Evolutionary conservation across 1,284 basidiomycete species (phyloP), one percentile per base, ranked within the genome.

Genomic region (Heterobasidion parviporum): DNA sequence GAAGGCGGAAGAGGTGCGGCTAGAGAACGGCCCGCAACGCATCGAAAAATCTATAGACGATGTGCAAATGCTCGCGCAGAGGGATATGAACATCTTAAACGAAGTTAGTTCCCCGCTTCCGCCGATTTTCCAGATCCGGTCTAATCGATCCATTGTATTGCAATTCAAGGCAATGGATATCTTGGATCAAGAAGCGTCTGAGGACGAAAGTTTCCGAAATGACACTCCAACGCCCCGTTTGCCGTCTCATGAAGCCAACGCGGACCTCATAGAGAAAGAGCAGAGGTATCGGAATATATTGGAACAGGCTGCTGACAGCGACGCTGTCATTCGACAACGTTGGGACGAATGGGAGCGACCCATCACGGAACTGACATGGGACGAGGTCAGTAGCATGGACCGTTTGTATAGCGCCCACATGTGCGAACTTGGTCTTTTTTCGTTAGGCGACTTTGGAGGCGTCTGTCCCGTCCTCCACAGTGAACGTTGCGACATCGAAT

Each of bases 281-380:
- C 73, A 78, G 54, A 79, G 85, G 55, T 94, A 93, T 63, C 80
- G 85, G 12, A 72, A 67, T 16, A 85, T 93, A n/a, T 74, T 97
- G 10, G 75, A 77, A 2, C 80, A 89, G 60, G 94, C 93, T 0
- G 74, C 75, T 1, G 76, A 78, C 36, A 93, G 89, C 63, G 93
- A 97, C 65, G 81, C 79, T 44, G 75, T 82, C 6, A 87, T 97
- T 0, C 73, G 85, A 35, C 71, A 78, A 56, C 94, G 94, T 68
- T 97, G 91, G 89, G 85, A 87, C 50, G 83, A 94, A 63, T 95
- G 92, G 92, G 85, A 87, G 62, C 74, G 77, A n/a, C 78, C 77
- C 54, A 87, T 95, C 53, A 70, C 71, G 16, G 79, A 89, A 57
- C 75, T 97, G 55, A 86, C 80, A 15, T 82, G 79, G 69, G 83